Evolutionary conservation across 192 early-diverging fungal species (phyloP).

Genomic region (Backusella sp.): DNA sequence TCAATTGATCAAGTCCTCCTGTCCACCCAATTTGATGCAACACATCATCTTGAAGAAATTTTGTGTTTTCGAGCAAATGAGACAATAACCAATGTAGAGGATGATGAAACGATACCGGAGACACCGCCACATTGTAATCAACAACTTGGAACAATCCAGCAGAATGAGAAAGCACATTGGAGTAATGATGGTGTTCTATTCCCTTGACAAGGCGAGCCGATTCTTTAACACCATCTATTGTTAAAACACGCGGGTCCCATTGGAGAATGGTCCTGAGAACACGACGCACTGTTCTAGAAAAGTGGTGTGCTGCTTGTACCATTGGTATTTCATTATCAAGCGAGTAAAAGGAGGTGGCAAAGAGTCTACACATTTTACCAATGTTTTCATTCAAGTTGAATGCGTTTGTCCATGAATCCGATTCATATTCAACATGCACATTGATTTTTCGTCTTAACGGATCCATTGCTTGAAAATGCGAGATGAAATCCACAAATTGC

Average conservation of each 20-base stretch:
- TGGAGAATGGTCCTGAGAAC: not conserved
- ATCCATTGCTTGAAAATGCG: conserved; percentile 93
- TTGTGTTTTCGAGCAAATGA: conserved; percentile 68
- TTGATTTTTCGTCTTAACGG: conserved; percentile 73
- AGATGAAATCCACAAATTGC: conserved; percentile 75
- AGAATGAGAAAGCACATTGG: conserved; percentile 36
- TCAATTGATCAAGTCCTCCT: conserved; percentile 50
- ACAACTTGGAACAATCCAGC: conserved; percentile 47
- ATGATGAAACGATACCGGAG: conserved; percentile 83
- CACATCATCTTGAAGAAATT: conserved; percentile 53
- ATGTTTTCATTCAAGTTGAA: conserved; percentile 83
- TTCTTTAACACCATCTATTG: not conserved
- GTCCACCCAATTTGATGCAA: conserved; percentile 57
- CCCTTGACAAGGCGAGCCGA: conserved; percentile 7
- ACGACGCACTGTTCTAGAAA: conserved; percentile 20
- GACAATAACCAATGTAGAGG: conserved; percentile 93
- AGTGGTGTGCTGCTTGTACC: not conserved
- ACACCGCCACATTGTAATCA: conserved; percentile 54
- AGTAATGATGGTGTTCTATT: conserved; percentile 27
- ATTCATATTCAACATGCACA: conserved; percentile 92
- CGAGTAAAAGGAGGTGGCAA: conserved; percentile 58
- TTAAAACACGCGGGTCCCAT: conserved; percentile 14
- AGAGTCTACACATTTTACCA: conserved; percentile 70
- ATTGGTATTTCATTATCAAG: not conserved
- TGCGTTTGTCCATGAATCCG: conserved; percentile 83